Evolutionary conservation across 179 eudicot genomes (phyloP).

Genomic region (Carnegiea gigantea): DNA sequence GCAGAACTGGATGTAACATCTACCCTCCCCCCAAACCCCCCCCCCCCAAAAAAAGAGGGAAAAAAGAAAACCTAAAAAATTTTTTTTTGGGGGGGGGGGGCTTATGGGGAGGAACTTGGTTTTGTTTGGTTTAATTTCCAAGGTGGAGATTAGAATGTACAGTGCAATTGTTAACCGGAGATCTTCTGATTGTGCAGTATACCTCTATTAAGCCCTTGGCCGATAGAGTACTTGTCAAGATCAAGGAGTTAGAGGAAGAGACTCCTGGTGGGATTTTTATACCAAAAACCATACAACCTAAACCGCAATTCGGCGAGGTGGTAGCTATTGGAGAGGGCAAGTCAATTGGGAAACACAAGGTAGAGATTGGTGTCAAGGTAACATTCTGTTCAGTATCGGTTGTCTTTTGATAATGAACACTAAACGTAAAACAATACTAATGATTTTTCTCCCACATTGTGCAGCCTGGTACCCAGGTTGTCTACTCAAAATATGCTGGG

Average conservation of each 20-base stretch:
- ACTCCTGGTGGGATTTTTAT: conserved; percentile 80
- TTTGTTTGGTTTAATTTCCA: not conserved
- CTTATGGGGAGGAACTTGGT: too few species aligned
- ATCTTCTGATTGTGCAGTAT: conserved; percentile 46
- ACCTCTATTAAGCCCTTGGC: conserved; percentile 80
- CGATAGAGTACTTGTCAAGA: conserved; percentile 78
- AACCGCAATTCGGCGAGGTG: conserved; percentile 85
- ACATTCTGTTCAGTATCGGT: not conserved
- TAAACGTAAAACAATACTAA: not conserved
- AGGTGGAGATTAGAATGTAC: not conserved
- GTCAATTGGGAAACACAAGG: conserved; percentile 62
- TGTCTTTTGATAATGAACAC: not conserved
- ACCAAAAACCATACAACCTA: conserved; percentile 68
- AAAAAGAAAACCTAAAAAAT: not conserved
- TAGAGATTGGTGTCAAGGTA: conserved; percentile 70
- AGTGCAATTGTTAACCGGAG: not conserved
- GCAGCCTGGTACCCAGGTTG: conserved; percentile 74
- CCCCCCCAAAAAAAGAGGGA: too few species aligned
- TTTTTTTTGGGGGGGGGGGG: too few species aligned
- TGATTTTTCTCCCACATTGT: not conserved
- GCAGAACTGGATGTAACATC: too few species aligned
- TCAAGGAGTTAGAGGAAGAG: conserved; percentile 81
- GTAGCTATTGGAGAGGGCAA: conserved; percentile 94
- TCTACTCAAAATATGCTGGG: conserved; percentile 92
- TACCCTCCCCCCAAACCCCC: too few species aligned